phyloP scores from a whole-genome alignment of 2,329 filamentous ascomycete species.

The Penicillium expansum region DNA sequence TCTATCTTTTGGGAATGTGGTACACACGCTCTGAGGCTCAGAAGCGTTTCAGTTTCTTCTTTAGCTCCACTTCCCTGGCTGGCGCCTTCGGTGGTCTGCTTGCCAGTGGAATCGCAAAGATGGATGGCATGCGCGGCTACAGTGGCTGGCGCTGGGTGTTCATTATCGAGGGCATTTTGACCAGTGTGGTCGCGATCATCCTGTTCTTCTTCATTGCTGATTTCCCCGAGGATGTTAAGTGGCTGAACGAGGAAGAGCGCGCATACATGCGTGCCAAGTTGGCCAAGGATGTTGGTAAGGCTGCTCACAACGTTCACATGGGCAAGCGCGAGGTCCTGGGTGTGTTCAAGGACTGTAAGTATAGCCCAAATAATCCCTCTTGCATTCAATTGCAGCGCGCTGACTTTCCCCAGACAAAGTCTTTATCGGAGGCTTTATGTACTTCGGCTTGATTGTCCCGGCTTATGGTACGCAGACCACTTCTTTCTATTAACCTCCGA shows the following conservation, averaged over 20 bases:
- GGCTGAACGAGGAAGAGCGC: constrained; percentile 69
- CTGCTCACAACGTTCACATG: constrained; percentile 61
- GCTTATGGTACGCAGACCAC: constrained; percentile 55
- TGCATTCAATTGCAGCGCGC: not conserved
- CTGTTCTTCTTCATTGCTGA: constrained; percentile 66
- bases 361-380: not conserved
- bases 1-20: constrained; percentile 73
- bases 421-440: constrained; percentile 74
- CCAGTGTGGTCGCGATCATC: constrained; percentile 58
- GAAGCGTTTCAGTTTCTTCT: constrained; percentile 91
- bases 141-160: constrained; percentile 52
- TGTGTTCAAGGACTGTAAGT: constrained; percentile 65
- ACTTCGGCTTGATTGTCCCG: constrained; percentile 74
- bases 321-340: constrained; percentile 57
- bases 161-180: constrained; percentile 64
- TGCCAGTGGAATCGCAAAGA: constrained; percentile 59
- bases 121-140: constrained; percentile 59
- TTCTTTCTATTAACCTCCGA: not conserved
- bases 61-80: constrained; percentile 65
- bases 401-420: constrained; percentile 53
- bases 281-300: constrained; percentile 65
- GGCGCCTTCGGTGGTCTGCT: constrained; percentile 63
- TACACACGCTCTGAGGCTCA: constrained; percentile 86
- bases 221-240: constrained; percentile 72
- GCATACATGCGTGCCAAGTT: constrained; percentile 65